These are phyloP conservation scores for Xylaria curta DNA, from an alignment of 495 filamentous ascomycete species.

Conservation along the genomic window DNA sequence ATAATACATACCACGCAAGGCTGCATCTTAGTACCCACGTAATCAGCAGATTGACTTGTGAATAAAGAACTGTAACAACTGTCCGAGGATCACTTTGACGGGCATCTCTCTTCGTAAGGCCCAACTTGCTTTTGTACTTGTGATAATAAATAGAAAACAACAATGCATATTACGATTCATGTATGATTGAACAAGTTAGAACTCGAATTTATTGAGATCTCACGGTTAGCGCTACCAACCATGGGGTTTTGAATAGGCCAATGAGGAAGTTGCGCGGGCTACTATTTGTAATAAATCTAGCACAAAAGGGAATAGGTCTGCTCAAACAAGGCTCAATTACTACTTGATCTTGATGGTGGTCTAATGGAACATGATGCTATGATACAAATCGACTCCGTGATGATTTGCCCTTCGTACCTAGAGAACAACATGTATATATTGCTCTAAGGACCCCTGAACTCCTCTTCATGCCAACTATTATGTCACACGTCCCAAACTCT, in stretches of 20 bases:
- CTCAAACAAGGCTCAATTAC: conserved; percentile 25
- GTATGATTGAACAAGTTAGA: background rate
- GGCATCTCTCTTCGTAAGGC: background rate
- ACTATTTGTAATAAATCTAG: background rate
- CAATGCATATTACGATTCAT: background rate
- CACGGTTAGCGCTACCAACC: background rate
- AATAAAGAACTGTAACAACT: background rate
- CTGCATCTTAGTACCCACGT: background rate
- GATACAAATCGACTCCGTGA: conserved; percentile 23
- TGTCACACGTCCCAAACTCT: background rate
- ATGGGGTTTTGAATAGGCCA: background rate
- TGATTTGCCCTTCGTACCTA: conserved; percentile 4
- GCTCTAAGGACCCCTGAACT: background rate
- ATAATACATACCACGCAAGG: background rate
- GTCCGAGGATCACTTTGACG: background rate
- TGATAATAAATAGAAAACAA: background rate
- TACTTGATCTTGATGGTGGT: conserved; percentile 25
- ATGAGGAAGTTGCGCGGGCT: background rate
- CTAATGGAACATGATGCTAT: conserved; percentile 27
- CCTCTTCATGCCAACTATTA: background rate
- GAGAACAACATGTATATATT: background rate
- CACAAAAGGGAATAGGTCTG: background rate
- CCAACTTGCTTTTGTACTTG: background rate
- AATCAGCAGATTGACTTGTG: background rate
- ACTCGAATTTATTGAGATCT: background rate